phyloP scores from a whole-genome alignment of 1,284 basidiomycete genomes.

The Cutaneotrichosporon daszewskae region DNA sequence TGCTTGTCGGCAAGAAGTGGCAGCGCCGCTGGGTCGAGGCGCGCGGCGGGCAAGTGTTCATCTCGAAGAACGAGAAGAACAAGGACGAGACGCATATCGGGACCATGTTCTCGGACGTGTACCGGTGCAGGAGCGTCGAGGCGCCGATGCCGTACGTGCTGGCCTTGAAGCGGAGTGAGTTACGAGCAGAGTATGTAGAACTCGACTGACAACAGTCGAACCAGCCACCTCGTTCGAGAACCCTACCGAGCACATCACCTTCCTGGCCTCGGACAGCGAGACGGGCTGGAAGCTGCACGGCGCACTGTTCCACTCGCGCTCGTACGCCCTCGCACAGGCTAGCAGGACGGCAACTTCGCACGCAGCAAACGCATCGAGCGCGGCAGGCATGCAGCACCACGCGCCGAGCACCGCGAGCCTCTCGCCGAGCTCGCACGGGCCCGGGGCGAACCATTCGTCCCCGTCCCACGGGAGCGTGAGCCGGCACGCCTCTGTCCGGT shows the following conservation, averaged over 20 bases:
- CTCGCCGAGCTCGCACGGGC: not conserved
- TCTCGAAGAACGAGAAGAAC: slow-evolving; percentile 78
- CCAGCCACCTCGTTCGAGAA: slow-evolving; percentile 77
- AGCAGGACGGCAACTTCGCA: not conserved
- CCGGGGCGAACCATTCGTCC: not conserved
- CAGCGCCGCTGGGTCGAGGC: slow-evolving; percentile 79
- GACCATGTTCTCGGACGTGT: slow-evolving; percentile 72
- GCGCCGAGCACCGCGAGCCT: not conserved
- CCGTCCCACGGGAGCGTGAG: too few species aligned
- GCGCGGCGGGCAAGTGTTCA: slow-evolving; percentile 72
- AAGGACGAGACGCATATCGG: slow-evolving; percentile 60
- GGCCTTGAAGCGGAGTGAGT: slow-evolving; percentile 61
- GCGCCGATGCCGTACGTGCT: slow-evolving; percentile 68
- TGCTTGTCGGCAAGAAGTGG: slow-evolving; percentile 91
- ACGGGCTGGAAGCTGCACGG: slow-evolving; percentile 33
- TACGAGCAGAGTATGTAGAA: not conserved
- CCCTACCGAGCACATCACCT: slow-evolving; percentile 72
- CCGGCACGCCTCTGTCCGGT: too few species aligned
- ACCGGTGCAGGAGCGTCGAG: slow-evolving; percentile 54
- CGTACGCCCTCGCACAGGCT: slow-evolving; percentile 7
- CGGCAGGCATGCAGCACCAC: not conserved
- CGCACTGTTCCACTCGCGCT: slow-evolving; percentile 30
- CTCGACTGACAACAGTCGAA: slow-evolving; percentile 55
- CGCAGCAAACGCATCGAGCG: not conserved
- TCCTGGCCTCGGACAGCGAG: slow-evolving; percentile 64